Percentiles rank a stretch among this genome's conserved stretches.
These are phyloP conservation scores for Lachnellula occidentalis DNA, from an alignment of 2,329 filamentous ascomycete species.

Conservation along the genomic window DNA sequence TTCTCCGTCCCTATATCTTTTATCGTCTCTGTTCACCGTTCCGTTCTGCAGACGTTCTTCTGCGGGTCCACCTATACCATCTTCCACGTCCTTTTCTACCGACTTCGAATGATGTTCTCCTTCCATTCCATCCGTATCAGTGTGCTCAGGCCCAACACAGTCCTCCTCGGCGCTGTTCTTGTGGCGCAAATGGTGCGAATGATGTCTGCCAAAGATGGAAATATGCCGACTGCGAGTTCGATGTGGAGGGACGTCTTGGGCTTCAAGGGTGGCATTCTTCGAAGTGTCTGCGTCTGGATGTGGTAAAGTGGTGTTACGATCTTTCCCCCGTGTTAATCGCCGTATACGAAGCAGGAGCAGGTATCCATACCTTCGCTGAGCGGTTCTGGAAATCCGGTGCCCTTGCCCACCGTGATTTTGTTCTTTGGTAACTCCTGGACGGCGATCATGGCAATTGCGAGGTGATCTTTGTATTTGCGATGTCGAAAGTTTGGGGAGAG, in stretches of 20 bases:
- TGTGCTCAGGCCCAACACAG: not conserved
- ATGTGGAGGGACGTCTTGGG: conserved; percentile 45
- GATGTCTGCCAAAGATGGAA: conserved; percentile 16
- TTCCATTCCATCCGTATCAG: not conserved
- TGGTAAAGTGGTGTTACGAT: conserved; percentile 54
- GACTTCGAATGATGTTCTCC: not conserved
- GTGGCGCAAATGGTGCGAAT: conserved; percentile 10
- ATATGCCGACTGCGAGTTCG: conserved; percentile 15
- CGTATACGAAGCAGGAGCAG: not conserved
- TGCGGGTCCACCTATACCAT: not conserved
- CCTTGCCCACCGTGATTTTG: conserved; percentile 6
- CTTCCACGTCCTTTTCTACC: not conserved
- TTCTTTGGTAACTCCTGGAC: conserved; percentile 14
- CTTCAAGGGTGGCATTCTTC: conserved; percentile 50
- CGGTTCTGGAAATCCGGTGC: conserved; percentile 33
- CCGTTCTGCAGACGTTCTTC: not conserved
- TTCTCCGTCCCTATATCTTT: not conserved
- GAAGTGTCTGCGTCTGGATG: conserved; percentile 57
- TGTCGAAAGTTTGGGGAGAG: not conserved
- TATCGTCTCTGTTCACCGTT: not conserved
- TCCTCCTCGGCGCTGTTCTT: conserved; percentile 1
- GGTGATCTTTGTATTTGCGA: conserved; percentile 4
- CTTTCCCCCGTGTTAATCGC: conserved; percentile 16
- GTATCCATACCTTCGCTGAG: conserved; percentile 21
- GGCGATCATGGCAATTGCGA: conserved; percentile 12